Percentiles rank a stretch among this genome's conserved stretches.
phyloP scores from a whole-genome alignment of 768 basidiomycete species.

The Dioszegia aurantiaca region DNA sequence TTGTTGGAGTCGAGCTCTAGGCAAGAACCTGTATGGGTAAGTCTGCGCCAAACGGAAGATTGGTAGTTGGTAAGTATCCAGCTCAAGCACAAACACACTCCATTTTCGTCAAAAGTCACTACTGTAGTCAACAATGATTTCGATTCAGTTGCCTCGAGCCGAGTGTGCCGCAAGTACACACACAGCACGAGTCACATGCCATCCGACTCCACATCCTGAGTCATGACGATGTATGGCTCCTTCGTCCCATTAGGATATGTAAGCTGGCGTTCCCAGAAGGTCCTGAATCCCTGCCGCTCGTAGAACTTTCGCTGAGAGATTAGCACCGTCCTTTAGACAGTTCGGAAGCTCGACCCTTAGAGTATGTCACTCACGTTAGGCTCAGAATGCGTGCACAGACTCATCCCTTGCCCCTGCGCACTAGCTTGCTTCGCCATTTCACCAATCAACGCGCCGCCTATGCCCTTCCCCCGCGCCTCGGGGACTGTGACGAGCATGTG shows the following conservation, averaged over 20 bases:
- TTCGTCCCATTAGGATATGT: neutral
- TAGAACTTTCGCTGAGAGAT: constrained; percentile 6
- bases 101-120: too few species aligned
- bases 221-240: constrained; percentile 12
- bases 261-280: constrained; percentile 4
- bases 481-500: constrained; percentile 10
- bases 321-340: too few species aligned
- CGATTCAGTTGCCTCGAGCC: too few species aligned
- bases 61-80: too few species aligned
- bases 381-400: constrained; percentile 3
- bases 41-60: too few species aligned
- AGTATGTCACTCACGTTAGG: constrained; percentile 11
- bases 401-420: neutral
- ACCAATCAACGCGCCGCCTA: neutral
- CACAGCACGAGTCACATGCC: neutral
- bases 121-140: too few species aligned
- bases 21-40: too few species aligned
- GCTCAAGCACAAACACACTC: too few species aligned
- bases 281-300: constrained; percentile 1
- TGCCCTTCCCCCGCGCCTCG: neutral
- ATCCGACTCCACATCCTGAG: neutral
- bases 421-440: neutral
- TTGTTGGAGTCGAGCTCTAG: too few species aligned
- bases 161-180: neutral
- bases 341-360: too few species aligned